Evolutionary conservation across 2,329 filamentous ascomycete species (phyloP).

Genomic region (Bretziella fagacearum): DNA sequence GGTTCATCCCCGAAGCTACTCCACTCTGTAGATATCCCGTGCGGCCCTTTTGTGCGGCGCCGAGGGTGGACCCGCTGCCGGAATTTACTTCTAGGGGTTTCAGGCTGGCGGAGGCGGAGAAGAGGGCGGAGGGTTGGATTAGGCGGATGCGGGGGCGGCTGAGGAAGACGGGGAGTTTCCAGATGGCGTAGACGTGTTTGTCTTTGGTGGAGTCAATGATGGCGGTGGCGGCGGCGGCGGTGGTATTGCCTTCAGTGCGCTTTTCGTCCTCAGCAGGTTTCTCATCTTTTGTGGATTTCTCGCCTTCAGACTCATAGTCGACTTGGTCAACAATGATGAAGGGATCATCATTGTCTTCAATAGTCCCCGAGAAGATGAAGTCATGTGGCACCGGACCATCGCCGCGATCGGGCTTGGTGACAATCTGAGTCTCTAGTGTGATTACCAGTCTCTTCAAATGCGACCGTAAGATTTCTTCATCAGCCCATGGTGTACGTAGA

Average conservation of each 20-base stretch:
- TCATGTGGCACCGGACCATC: slow-evolving; percentile 30
- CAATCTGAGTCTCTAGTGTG: slow-evolving; percentile 47
- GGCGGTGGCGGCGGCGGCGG: background rate
- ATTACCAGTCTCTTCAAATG: slow-evolving; percentile 47
- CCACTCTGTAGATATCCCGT: slow-evolving; percentile 47
- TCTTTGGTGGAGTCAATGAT: slow-evolving; percentile 10
- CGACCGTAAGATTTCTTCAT: slow-evolving; percentile 38
- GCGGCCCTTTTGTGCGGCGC: slow-evolving; percentile 14
- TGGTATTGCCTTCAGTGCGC: background rate
- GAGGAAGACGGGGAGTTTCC: slow-evolving; percentile 44
- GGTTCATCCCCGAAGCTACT: slow-evolving; percentile 52
- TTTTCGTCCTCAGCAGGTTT: background rate
- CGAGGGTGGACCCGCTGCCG: slow-evolving; percentile 2
- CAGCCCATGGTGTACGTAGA: slow-evolving; percentile 44
- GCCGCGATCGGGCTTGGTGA: slow-evolving; percentile 37
- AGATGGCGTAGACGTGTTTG: slow-evolving; percentile 36
- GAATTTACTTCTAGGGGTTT: slow-evolving; percentile 27
- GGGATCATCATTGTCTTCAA: slow-evolving; percentile 33
- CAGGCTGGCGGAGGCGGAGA: slow-evolving; percentile 44
- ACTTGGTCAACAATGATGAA: slow-evolving; percentile 30
- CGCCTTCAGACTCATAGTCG: background rate
- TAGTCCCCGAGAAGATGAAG: slow-evolving; percentile 38
- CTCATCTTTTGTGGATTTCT: background rate
- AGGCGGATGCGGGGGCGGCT: slow-evolving; percentile 45
- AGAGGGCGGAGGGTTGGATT: slow-evolving; percentile 48